phyloP scores from a whole-genome alignment of 2,329 filamentous ascomycete species.

The Septoria petroselini region DNA sequence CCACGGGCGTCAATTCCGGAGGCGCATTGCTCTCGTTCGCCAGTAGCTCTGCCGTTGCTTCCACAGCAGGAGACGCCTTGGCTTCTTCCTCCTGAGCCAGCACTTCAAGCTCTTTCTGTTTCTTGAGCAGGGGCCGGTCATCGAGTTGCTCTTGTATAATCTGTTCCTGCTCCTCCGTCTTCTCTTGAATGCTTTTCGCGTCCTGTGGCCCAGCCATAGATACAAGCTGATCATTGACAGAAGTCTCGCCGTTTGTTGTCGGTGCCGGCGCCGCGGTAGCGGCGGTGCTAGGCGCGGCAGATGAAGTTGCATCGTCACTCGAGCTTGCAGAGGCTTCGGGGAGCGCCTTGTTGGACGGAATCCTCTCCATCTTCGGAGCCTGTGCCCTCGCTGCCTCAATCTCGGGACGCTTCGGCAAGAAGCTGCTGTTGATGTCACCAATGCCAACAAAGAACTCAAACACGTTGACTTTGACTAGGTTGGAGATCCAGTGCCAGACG shows the following conservation, averaged over 20 bases:
- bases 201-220: slow-evolving; percentile 71
- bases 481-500: slow-evolving; percentile 90
- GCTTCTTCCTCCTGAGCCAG: slow-evolving; percentile 61
- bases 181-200: slow-evolving; percentile 64
- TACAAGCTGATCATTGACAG: slow-evolving; percentile 71
- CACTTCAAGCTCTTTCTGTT: slow-evolving; percentile 87
- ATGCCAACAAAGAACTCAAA: slow-evolving; percentile 99
- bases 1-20: slow-evolving; percentile 29
- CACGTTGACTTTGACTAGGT: slow-evolving; percentile 89
- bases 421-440: slow-evolving; percentile 97
- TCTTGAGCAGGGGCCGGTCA: slow-evolving; percentile 82
- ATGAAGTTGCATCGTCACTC: background rate
- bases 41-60: slow-evolving; percentile 43
- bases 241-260: slow-evolving; percentile 46
- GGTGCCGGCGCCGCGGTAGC: slow-evolving; percentile 18
- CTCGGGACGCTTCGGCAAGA: slow-evolving; percentile 72
- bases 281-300: slow-evolving; percentile 16
- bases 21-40: slow-evolving; percentile 38
- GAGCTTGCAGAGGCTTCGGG: slow-evolving; percentile 13
- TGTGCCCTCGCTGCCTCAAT: slow-evolving; percentile 33
- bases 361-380: slow-evolving; percentile 23
- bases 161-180: slow-evolving; percentile 82
- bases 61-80: slow-evolving; percentile 50
- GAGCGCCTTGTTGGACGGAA: slow-evolving; percentile 18
- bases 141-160: slow-evolving; percentile 83